Evolutionary conservation across 2,329 filamentous ascomycete genomes (phyloP).

Genomic region (Cordyceps militaris): DNA sequence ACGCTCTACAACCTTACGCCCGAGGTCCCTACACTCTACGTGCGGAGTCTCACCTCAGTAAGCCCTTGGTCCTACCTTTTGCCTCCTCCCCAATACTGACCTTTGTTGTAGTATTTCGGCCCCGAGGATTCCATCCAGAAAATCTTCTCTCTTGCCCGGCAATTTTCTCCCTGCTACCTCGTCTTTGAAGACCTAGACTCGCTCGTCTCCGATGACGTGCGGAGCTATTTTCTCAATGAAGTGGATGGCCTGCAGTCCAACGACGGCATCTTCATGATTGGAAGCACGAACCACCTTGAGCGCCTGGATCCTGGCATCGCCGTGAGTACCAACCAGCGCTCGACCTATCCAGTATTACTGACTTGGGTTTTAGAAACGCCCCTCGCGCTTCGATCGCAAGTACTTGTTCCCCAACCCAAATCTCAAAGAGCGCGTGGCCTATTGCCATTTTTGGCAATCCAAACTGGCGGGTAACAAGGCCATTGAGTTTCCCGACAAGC

Average conservation of each 20-base stretch:
- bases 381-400: conserved; percentile 60
- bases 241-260: conserved; percentile 64
- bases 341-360: no score
- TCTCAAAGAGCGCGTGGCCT: conserved; percentile 46
- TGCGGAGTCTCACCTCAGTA: conserved; percentile 43
- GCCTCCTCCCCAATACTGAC: not conserved
- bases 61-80: conserved; percentile 13
- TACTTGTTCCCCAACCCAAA: conserved; percentile 56
- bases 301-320: conserved; percentile 59
- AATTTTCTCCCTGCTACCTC: conserved; percentile 59
- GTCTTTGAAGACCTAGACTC: conserved; percentile 68
- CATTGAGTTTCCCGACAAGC: conserved; percentile 52
- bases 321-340: conserved; percentile 24
- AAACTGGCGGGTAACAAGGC: conserved; percentile 50
- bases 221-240: conserved; percentile 67
- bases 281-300: conserved; percentile 59
- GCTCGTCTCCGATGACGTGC: conserved; percentile 51
- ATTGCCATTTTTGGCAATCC: conserved; percentile 56
- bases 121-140: conserved; percentile 47
- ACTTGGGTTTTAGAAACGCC: conserved; percentile 43
- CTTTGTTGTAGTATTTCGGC: conserved; percentile 36
- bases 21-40: conserved; percentile 54
- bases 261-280: conserved; percentile 64
- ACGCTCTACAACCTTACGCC: conserved; percentile 47
- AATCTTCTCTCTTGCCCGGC: conserved; percentile 53